Evolutionary conservation across 257 asterid genomes (phyloP), one percentile per base, ranked within the genome.

Genomic region (Nicotiana tomentosiformis): DNA sequence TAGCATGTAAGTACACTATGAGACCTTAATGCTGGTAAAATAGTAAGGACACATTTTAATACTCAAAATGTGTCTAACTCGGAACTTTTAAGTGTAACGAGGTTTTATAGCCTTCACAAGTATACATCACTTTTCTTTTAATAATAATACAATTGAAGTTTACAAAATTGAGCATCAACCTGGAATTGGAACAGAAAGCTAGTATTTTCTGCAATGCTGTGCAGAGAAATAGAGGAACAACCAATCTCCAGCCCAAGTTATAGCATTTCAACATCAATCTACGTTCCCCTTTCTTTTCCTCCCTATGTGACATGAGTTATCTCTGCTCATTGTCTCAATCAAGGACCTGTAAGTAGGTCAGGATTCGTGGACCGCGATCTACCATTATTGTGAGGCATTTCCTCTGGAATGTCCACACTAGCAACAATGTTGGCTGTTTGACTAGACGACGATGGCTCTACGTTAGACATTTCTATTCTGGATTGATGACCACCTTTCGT

Each of bases 381-480:
- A 20, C 76, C 77, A 77, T 46, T 77, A 2, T 61, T 32, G 35
- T 80, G 77, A 60, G 81, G 49, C 17, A 15, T 64, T 39, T 86
- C 88, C 10, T 30, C 83, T 12, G 87, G 86, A 76, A 89, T 89
- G 69, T 87, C 91, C 60, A 89, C 88, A 14, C 86, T 87, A 78
- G 90, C 91, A 18, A 86, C 82, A 76, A 91, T 90, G 81, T 89
- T 88, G 5, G 87, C 84, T 76, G 86, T 81, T 18, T 69, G 74
- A 65, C 76, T 74, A n/a, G 65, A 11, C 8, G 66, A 18, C 43
- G 16, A 30, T 12, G 85, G 26, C 39, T 12, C 64, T 30, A 33
- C 37, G 11, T 61, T 55, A 35, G 83, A 29, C 70, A 80, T 72
- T 20, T 83, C 68, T 60, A 81, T 18, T 57, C 72, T 55, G 12